Evolutionary conservation across 1,284 basidiomycete genomes (phyloP), one percentile per base, ranked within the genome.

Genomic region (Phlebopus sp.): DNA sequence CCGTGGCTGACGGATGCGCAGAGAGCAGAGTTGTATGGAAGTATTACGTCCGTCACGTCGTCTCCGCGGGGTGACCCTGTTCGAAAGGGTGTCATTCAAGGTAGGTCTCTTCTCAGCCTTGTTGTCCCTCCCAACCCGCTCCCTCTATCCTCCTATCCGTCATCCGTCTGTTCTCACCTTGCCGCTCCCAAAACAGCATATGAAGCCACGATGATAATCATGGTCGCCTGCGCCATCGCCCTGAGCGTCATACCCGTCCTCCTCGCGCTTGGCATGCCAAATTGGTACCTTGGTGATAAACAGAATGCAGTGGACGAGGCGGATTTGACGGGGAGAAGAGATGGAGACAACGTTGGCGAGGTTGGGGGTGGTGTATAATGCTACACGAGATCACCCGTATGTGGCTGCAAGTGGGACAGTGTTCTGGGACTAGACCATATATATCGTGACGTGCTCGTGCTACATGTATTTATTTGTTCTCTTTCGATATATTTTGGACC

Each of bases 31-130:
- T 55, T 75, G 19, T 79, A 71, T 49, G 75, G 75, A 7, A 68
- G 65, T 38, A 76, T 78, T 59, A 73, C 69, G 27, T 57, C 57
- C 42, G 75, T 77, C 38, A 66, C 64, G 8, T 42, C 57, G 32
- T 71, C 65, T 49, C 68, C 74, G 4, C 59, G 61, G 15, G 69
- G 69, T 32, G 64, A 76, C 50, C 75, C 76, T 4, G 68, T 75
- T 37, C 68, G 79, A 9, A 59, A 72, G 35, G 79, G 78, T 42
- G 76, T 74, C 14, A 76, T 79, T 44, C 48, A 37, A 41, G 70
- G 70, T 69, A 35, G n/a, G 63, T 58, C 5, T 23, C 6, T 23
- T 23, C 6, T 6, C 21, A 6, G 3, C 21, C 21, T 23, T 23
- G 21, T 23, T 23, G n/a, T n/a, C n/a, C n/a, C n/a, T n/a, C n/a